A percentile compares a stretch with the other conserved stretches of the same genome.
Evolutionary conservation across 208 protist genomes (phyloP).

Genomic region (Lotmaria passim): DNA sequence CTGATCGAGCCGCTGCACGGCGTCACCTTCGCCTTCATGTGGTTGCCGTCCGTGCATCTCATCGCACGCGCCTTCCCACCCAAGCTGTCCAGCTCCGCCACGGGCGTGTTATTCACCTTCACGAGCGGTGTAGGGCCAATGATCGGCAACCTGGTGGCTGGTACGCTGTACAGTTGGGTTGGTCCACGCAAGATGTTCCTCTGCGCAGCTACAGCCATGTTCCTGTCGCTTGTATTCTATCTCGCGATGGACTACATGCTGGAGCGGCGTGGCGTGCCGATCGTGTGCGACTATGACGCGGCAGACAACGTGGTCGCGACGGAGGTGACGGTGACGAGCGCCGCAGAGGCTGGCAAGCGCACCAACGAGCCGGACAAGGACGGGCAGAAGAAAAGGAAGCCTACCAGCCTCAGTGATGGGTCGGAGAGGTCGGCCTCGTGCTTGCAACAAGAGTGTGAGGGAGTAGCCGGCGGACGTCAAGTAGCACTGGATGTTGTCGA

Average conservation of each 20-base stretch:
- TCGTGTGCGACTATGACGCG: constrained; percentile 25
- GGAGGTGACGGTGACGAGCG: not conserved
- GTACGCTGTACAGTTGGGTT: constrained; percentile 52
- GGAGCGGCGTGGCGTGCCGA: constrained; percentile 26
- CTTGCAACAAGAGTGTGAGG: not conserved
- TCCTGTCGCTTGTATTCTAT: constrained; percentile 35
- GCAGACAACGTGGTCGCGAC: not conserved
- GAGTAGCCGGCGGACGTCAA: not conserved
- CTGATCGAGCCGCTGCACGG: constrained; percentile 78
- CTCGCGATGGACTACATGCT: constrained; percentile 40
- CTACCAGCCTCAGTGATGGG: no score
- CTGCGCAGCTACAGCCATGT: constrained; percentile 37
- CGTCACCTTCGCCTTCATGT: constrained; percentile 73
- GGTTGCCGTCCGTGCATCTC: constrained; percentile 54
- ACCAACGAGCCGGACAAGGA: no score
- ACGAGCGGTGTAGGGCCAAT: constrained; percentile 58
- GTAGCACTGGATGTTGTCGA: not conserved
- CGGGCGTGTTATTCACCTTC: constrained; percentile 59
- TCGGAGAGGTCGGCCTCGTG: not conserved
- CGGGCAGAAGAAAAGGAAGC: no score
- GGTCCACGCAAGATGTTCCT: constrained; percentile 62
- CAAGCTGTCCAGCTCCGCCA: constrained; percentile 53
- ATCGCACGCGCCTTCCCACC: constrained; percentile 50
- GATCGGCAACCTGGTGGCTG: constrained; percentile 60
- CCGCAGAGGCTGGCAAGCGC: no score